phyloP scores from a whole-genome alignment of 202 grass and related monocot genomes.

The Panicum hallii region DNA sequence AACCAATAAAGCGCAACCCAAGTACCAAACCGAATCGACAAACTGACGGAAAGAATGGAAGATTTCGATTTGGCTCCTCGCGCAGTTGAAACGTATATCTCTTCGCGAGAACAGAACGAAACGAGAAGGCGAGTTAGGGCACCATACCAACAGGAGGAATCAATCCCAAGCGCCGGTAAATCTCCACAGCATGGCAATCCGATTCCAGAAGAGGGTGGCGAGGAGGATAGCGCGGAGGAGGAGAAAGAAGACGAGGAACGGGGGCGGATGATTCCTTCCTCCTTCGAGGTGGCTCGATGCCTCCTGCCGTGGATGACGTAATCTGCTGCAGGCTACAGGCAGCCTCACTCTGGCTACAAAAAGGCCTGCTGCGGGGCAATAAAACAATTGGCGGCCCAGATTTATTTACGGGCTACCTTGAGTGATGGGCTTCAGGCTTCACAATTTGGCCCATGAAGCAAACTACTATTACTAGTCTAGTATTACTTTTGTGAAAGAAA shows the following conservation, averaged over 20 bases:
- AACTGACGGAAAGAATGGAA: neutral
- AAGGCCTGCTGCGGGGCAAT: too few species aligned
- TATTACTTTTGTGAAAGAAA: too few species aligned
- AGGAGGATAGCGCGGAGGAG: neutral
- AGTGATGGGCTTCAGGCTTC: too few species aligned
- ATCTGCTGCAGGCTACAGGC: too few species aligned
- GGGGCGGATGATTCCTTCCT: neutral
- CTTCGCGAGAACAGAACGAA: neutral
- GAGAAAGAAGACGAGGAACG: neutral
- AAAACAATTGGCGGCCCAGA: too few species aligned
- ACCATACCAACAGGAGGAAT: constrained; percentile 6
- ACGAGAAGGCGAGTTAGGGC: neutral
- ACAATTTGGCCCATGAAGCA: too few species aligned
- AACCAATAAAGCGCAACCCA: neutral
- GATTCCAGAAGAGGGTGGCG: neutral
- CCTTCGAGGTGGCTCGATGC: constrained; percentile 10
- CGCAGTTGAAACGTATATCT: neutral
- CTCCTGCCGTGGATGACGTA: neutral
- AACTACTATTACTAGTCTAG: too few species aligned
- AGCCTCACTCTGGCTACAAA: too few species aligned
- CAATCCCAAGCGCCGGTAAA: neutral
- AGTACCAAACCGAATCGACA: neutral
- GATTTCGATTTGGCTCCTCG: constrained; percentile 7
- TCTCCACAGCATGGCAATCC: neutral
- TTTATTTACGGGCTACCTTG: too few species aligned